These are phyloP conservation scores for Golubevia pallescens DNA, from an alignment of 1,284 basidiomycete genomes.

Conservation along the genomic window DNA sequence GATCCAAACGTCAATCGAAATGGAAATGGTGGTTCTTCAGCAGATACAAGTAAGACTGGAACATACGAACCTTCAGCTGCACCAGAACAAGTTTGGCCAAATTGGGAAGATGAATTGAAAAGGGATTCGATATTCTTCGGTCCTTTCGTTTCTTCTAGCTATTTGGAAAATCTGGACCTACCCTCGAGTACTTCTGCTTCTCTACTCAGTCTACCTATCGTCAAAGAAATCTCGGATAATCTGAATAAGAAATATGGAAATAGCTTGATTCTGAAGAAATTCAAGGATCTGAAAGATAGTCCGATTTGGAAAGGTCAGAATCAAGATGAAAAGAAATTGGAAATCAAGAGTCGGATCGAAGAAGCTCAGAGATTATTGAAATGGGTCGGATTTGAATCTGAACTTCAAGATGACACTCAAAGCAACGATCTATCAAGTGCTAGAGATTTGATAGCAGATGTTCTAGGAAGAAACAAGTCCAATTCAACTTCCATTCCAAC, in stretches of 20 bases:
- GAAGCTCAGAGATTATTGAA: neutral
- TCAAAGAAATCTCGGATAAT: neutral
- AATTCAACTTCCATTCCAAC: neutral
- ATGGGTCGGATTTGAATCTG: neutral
- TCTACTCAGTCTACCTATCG: no score
- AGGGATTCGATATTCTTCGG: constrained; percentile 43
- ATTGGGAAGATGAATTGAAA: constrained; percentile 36
- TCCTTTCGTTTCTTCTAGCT: constrained; percentile 26
- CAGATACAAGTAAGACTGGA: neutral
- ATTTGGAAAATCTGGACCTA: no score
- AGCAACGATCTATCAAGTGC: neutral
- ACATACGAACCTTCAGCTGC: constrained; percentile 10
- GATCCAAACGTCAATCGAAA: neutral
- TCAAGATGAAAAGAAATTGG: neutral
- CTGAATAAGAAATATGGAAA: neutral
- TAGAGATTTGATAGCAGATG: neutral
- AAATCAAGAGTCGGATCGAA: neutral
- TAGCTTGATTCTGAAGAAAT: neutral
- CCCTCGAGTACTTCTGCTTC: no score
- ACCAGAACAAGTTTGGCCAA: constrained; percentile 35
- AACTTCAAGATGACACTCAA: neutral
- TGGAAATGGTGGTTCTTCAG: neutral
- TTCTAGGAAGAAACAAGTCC: neutral
- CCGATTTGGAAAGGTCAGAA: neutral
- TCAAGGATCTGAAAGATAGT: neutral